Evolutionary conservation across 2,329 filamentous ascomycete genomes (phyloP), one percentile per base, ranked within the genome.

Genomic region (Epichloe glyceriae): DNA sequence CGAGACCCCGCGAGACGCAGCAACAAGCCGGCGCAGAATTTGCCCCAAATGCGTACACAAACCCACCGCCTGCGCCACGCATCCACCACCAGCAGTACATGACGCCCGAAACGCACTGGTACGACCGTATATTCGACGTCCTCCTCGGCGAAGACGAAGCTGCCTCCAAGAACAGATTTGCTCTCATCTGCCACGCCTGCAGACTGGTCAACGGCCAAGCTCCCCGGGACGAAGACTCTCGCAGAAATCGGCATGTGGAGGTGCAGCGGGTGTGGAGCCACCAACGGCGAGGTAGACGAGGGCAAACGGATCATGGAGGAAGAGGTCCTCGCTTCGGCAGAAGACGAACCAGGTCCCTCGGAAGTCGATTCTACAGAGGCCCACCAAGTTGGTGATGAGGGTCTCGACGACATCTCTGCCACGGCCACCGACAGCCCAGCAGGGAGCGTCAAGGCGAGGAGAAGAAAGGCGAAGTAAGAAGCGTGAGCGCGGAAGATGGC

Each of bases 141-240:
- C 79, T 98, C 26, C 77, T 98, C 0, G 93, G 93, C 47, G 93
- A 98, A 62, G 93, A 98, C 61, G 93, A 98, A 68, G 94, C 87
- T 4, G 82, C 86, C 12, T 80, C 91, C 2, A 94, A 89, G 71
- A 97, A 97, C 66, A 82, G 93, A 17, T 80, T 95, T 52, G 91
- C 83, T 7, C 73, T 98, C 56, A 88, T 98, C 50, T 98, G 93
- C 68, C 67, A 73, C 34, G 74, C 78, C 39, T 98, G 93, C 65
- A 78, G 88, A 33, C 77, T 96, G 1, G 90, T 98, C 46, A 98
- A 98, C 63, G 93, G 94, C 0, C 93, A 96, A 64, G 93, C 93
- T 3, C 90, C 91, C 93, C 0, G 93, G 93, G 1, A 83, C 86
- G 0, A 85, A 81, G 58, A 79, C 75, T 0, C 69, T 91, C 1